Evolutionary conservation across 2,329 filamentous ascomycete species (phyloP), one percentile per base, ranked within the genome.

Genomic region (Penicillium crustosum): DNA sequence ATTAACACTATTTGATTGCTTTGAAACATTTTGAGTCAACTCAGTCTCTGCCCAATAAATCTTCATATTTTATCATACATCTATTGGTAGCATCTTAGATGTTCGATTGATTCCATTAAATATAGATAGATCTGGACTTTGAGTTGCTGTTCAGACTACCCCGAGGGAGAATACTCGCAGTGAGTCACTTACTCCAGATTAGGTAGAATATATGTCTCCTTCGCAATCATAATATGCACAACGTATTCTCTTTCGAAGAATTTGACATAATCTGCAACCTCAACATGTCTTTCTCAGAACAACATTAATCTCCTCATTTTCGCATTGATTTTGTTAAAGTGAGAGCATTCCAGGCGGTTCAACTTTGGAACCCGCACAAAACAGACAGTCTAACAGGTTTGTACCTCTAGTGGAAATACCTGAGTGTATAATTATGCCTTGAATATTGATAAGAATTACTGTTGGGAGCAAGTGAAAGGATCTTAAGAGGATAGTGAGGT

Each of bases 381-480:
- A 12, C 15, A 35, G 45, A 35, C 19, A 23, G 8, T 23, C 13
- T n/a, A 33, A 10, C 3, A 3, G 10, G 31, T 17, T 31, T 9
- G n/a, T 47, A 19, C 12, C 4, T 44, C 23, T 29, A 44, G 25
- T 23, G 29, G 19, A 17, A 9, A 10, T 9, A 35, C 5, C 19
- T 5, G 31, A n/a, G 8, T 35, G 15, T 23, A n/a, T 9, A 35
- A 17, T 33, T 5, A 35, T 36, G 21, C 19, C 31, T n/a, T 10
- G 17, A 5, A 21, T 23, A 3, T 47, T 4, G 19, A 21, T 35
- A 12, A 12, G 2, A 3, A 12, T 17, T 6, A 17, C 8, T 25
- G 2, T 2, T 5, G 15, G 19, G 2, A n/a, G 3, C 6, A 25
- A 36, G 0, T 25, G 3, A n/a, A n/a, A 3, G 8, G 4, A 21